These are phyloP conservation scores for Amphirosellinia nigrospora DNA, from an alignment of 495 filamentous ascomycete species.

Conservation along the genomic window DNA sequence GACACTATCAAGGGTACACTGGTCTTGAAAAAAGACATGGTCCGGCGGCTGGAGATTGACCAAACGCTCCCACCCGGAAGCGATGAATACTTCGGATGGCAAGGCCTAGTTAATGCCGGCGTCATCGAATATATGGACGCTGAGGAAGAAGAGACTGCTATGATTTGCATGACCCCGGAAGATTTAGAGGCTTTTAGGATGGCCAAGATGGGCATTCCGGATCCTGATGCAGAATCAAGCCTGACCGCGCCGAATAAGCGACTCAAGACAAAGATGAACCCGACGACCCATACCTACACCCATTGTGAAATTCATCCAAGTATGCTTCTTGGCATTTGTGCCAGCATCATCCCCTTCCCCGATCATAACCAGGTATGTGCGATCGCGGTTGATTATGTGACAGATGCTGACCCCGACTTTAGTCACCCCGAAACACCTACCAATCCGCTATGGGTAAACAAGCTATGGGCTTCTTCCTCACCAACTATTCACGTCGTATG, in stretches of 20 bases:
- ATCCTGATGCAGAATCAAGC: conserved; percentile 52
- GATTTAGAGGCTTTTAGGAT: conserved; percentile 76
- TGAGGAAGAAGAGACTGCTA: conserved; percentile 96
- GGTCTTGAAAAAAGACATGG: conserved; percentile 82
- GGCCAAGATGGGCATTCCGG: conserved; percentile 47
- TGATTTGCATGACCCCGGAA: conserved; percentile 99
- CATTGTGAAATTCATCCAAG: conserved; percentile 99
- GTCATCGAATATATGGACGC: conserved; percentile 95
- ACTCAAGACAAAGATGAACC: conserved; percentile 82
- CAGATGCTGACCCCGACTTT: conserved; percentile 19
- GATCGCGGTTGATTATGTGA: neutral
- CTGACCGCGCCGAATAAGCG: conserved; percentile 66
- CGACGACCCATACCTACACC: conserved; percentile 85
- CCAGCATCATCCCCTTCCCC: conserved; percentile 98
- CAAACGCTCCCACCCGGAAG: conserved; percentile 61
- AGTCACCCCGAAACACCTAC: conserved; percentile 97
- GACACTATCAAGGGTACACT: conserved; percentile 76
- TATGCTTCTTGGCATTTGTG: conserved; percentile 98
- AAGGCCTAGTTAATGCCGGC: conserved; percentile 78
- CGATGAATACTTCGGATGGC: conserved; percentile 81
- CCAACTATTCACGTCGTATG: conserved; percentile 94
- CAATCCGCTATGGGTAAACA: conserved; percentile 99
- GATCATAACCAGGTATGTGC: conserved; percentile 87
- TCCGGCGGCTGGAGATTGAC: conserved; percentile 65
- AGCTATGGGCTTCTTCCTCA: conserved; percentile 98